These are phyloP conservation scores for Anastatica hierochuntica DNA, from an alignment of 345 rosid genomes.

Conservation along the genomic window DNA sequence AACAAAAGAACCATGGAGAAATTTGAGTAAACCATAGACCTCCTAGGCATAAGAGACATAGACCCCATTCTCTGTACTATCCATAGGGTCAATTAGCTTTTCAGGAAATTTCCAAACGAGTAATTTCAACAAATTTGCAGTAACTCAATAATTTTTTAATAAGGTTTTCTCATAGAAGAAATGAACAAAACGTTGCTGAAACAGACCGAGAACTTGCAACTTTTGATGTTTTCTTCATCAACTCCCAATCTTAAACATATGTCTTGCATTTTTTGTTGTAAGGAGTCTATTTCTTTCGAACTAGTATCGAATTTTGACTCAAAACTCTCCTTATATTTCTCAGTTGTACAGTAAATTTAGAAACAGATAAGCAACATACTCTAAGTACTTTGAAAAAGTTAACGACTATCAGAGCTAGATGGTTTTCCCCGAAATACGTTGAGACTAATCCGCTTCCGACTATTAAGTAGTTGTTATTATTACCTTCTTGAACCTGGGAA, in stretches of 20 bases:
- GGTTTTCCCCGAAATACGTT: no score
- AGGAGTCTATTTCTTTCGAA: constrained; percentile 20
- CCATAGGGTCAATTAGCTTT: no score
- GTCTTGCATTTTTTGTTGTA: constrained; percentile 17
- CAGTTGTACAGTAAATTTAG: constrained; percentile 42
- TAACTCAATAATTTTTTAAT: neutral
- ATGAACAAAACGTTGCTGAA: constrained; percentile 1
- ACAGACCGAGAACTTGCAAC: constrained; percentile 36
- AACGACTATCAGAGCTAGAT: neutral
- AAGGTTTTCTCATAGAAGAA: neutral
- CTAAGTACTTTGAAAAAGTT: neutral
- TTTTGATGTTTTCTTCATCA: constrained; percentile 50
- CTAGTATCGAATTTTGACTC: constrained; percentile 16
- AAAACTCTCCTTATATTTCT: constrained; percentile 23
- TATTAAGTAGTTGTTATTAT: no score
- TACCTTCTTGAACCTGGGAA: constrained; percentile 75
- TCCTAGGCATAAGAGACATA: no score
- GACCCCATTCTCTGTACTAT: no score
- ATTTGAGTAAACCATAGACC: neutral
- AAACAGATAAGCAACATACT: constrained; percentile 7
- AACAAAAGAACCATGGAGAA: neutral
- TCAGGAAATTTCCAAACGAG: no score
- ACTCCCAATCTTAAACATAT: constrained; percentile 10
- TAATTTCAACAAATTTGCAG: no score
- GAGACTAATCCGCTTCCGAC: no score